Base-by-base conservation (phyloP, 164 flowering plant genomes). In the Hamamelis virginiana region DNA sequence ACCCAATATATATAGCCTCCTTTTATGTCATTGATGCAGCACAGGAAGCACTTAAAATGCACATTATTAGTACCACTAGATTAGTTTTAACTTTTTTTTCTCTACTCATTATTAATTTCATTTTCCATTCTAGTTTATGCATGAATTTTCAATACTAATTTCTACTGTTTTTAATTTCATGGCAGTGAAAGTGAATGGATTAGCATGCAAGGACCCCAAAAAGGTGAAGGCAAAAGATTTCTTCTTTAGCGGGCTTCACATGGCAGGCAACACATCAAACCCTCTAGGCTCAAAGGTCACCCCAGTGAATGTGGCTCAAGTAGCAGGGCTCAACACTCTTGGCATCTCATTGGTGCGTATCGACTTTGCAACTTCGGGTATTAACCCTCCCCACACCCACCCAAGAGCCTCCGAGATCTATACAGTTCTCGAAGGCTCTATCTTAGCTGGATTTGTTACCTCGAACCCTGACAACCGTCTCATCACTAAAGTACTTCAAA, bases 251-350 rank as follows among this genome's bases (percentile, higher is more conserved):
- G 66, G 72, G 33, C 66, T 69, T 8, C 26, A 51, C 59, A 41
- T 48, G 1, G 22, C 66, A 1, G 72, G 72, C n/a, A 69, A 60
- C 66, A 69, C 72, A 25, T 61, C 72, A 12, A 69, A 38, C 25
- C 48, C 51, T 8, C 3, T 18, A 6, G 66, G 72, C 22, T 50
- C 72, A 1, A 47, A 10, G 59, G 66, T 62, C 48, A 69, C 66
- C 8, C 59, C 50, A 13, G 66, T 62, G 10, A 50, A 13, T 41
- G 72, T 62, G 22, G 27, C 33, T 15, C 47, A 69, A 43, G 27
- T 69, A 16, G 50, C 66, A 23, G 72, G 72, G n/a, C 59, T 69
- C 59, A 69, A 69, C 66, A 69, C 67, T 9, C 72, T 69, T 15
- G 72, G 66, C 19, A 38, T 69, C 4, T 69, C 72, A 18, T 61